Base-by-base conservation (phyloP, 2,329 filamentous ascomycete species). In the Fusarium succisae region DNA sequence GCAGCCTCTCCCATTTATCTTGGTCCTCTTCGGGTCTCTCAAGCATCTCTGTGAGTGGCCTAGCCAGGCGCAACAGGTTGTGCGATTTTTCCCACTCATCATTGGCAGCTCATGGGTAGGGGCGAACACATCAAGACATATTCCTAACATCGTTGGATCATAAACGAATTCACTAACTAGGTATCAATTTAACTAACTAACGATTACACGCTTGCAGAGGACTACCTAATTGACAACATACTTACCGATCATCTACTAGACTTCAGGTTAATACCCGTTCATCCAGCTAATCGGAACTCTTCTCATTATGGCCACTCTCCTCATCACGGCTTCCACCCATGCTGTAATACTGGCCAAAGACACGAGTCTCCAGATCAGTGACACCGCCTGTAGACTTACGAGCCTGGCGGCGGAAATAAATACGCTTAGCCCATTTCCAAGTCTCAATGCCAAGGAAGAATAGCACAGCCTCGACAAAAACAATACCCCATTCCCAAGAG, bases 401-500 rank as follows among this genome's bases (percentile, higher is more conserved):
- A n/a, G 77, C 78, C 50, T 77, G 77, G 30, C 80, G 80, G 14
- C 82, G 79, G 71, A 80, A 82, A 65, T 80, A 83, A n/a, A 83
- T 62, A 22, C 89, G 83, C 84, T 91, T 91, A 8, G 76, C 81
- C 83, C 84, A 89, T 79, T 91, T 91, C 88, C 89, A 91, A 1
- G 79, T 62, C 77, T 91, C 90, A 9, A 89, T 84, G 10, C 89
- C 89, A 0, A 83, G 62, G 73, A 91, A 89, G 82, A 91, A 91
- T n/a, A 91, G 75, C 2, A 87, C 64, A 0, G 87, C 84, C 22
- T 84, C 85, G 26, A 90, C 74, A 64, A 91, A 88, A 7, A 90
- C 87, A 47, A 91, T 86, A 4, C 82, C 88, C 89, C 88, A 91
- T 76, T 91, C 89, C 89, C 89, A 91, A 17, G 81, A 84, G 63